Conservation (phyloP, 805 yeast genomes). For the Candida golubevii region DNA sequence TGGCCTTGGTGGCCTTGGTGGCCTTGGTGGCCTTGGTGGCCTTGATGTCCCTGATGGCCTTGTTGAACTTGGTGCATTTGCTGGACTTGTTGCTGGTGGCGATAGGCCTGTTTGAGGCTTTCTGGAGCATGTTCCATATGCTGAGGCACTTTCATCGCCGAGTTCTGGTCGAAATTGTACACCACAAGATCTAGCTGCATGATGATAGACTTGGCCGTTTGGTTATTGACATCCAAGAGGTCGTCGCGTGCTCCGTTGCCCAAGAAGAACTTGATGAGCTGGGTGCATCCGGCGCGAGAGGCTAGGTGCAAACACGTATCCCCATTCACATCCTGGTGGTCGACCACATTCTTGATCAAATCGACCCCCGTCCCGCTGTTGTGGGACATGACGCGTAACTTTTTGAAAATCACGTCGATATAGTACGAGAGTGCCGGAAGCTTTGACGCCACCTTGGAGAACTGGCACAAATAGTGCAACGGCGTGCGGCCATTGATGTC, state of each 20-base stretch:
- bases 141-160: neutral
- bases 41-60: neutral
- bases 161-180: constrained; percentile 13
- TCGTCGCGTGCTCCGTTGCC: constrained; percentile 79
- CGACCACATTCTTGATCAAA: constrained; percentile 56
- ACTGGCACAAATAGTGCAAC: constrained; percentile 77
- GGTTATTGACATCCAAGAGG: constrained; percentile 37
- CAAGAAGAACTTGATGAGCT: constrained; percentile 73
- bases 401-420: constrained; percentile 68
- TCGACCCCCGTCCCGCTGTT: constrained; percentile 41
- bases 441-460: constrained; percentile 61
- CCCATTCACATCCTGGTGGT: constrained; percentile 78
- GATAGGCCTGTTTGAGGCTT: neutral
- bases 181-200: constrained; percentile 35
- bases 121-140: neutral
- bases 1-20: neutral
- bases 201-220: constrained; percentile 42
- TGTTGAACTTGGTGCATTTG: neutral
- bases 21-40: neutral
- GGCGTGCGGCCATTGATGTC: constrained; percentile 75
- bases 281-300: constrained; percentile 58
- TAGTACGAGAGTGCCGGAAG: constrained; percentile 81
- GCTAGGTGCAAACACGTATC: constrained; percentile 85
- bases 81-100: neutral
- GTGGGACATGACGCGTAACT: constrained; percentile 48